Base-by-base conservation (phyloP, 129 eudicot species). In the Saposhnikovia divaricata region DNA sequence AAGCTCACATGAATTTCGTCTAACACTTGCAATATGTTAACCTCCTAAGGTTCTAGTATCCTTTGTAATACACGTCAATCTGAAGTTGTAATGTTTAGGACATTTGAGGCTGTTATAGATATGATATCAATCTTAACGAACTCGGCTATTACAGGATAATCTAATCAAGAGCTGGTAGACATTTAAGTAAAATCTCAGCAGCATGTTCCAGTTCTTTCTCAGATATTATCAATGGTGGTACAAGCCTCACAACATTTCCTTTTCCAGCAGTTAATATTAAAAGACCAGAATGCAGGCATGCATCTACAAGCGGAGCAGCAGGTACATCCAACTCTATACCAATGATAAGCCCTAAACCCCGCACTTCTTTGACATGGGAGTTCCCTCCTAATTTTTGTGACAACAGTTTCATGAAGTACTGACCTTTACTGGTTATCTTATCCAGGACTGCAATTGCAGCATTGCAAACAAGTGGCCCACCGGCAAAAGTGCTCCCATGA, bases 401-500 rank as follows among this genome's bases (percentile, higher is more conserved):
- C 21, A 92, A 78, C 65, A 76, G 71, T 75, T 91, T 86, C 74
- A 89, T 93, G 80, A 93, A 87, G 79, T 88, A 70, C 38, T 81
- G 79, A 45, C 98, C 97, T 83, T 95, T 95, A 53, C 72, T 85
- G 5, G 87, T 31, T 16, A 95, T 92, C 78, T 95, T 92, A 79
- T 95, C 94, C 9, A 95, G 76, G 39, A 87, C 97, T 0, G 93
- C 84, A 23, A 90, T 85, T 72, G 91, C 97, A 44, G 97, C 98
- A 18, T 75, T 85, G 72, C 97, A 95, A 40, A 95, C 86, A n/a
- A 95, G 94, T 34, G 96, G 98, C 46, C 87, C 90, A 45, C 96
- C 97, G 19, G 98, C 98, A 85, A 95, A 95, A 7, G 96, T 91
- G 91, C 93, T 91, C 57, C 98, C 98, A 66, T 95, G 98, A 76